Evolutionary conservation across 345 rosid species (phyloP).

Genomic region (Hibiscus mutabilis): DNA sequence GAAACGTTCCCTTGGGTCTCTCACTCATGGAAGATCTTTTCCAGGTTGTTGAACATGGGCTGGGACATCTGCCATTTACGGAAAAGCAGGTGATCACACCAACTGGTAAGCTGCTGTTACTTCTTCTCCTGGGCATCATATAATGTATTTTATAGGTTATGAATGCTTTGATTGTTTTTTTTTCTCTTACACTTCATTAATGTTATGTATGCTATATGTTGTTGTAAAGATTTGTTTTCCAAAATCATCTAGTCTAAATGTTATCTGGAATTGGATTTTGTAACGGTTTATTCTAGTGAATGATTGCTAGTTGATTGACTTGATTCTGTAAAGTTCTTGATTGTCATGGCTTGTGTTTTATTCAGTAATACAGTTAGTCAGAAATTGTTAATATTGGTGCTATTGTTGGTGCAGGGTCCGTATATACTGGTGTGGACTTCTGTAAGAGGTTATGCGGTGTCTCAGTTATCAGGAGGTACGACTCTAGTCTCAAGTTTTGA

Average conservation of each 20-base stretch:
- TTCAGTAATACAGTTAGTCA: neutral
- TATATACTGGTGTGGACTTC: slow-evolving; percentile 97
- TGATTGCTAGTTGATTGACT: slow-evolving; percentile 1
- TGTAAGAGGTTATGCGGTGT: slow-evolving; percentile 97
- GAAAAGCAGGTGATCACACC: slow-evolving; percentile 96
- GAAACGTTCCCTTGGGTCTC: neutral
- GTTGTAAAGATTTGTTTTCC: neutral
- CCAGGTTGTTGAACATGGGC: slow-evolving; percentile 96
- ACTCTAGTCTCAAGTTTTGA: slow-evolving; percentile 16
- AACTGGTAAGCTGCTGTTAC: slow-evolving; percentile 56
- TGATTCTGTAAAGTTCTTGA: neutral
- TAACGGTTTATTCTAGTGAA: slow-evolving; percentile 15
- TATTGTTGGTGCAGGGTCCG: slow-evolving; percentile 58
- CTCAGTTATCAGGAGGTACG: slow-evolving; percentile 91
- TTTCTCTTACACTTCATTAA: neutral
- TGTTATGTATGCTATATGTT: neutral
- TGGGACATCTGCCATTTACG: slow-evolving; percentile 94
- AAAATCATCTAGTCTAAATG: neutral
- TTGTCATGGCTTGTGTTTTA: neutral
- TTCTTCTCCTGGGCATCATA: neutral
- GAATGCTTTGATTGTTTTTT: neutral
- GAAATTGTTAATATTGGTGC: neutral
- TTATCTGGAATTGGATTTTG: neutral
- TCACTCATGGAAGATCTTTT: slow-evolving; percentile 13
- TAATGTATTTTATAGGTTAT: neutral